A percentile compares a stretch with the other conserved stretches of the same genome.
phyloP scores from a whole-genome alignment of 2,329 filamentous ascomycete species.

The Incumbomyces delicatus region DNA sequence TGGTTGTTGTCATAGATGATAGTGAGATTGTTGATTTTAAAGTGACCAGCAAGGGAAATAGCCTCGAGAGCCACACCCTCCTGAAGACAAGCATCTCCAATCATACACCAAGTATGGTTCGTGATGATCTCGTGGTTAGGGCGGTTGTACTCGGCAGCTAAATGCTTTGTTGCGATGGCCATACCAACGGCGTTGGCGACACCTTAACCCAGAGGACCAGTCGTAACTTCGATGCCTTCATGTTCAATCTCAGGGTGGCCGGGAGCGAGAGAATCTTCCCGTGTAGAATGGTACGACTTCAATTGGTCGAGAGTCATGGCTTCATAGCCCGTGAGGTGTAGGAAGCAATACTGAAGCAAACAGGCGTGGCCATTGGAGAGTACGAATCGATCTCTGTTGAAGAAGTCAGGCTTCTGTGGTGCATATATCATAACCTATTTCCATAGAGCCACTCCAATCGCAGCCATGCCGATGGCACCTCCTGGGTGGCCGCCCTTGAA shows the following conservation, averaged over 20 bases:
- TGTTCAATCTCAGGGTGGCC: conserved; percentile 44
- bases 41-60: conserved; percentile 47
- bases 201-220: conserved; percentile 48
- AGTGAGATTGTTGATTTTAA: conserved; percentile 46
- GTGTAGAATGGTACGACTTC: conserved; percentile 44
- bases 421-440: conserved; percentile 54
- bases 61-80: conserved; percentile 51
- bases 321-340: conserved; percentile 46
- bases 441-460: conserved; percentile 52
- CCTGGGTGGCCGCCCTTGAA: conserved; percentile 25
- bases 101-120: conserved; percentile 46
- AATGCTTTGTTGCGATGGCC: conserved; percentile 48
- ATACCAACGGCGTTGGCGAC: conserved; percentile 50
- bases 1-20: conserved; percentile 55
- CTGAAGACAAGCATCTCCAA: conserved; percentile 50
- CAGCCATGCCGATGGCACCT: conserved; percentile 28
- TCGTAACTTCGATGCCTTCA: conserved; percentile 48
- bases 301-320: conserved; percentile 49
- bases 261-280: conserved; percentile 42
- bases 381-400: conserved; percentile 54
- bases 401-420: conserved; percentile 44
- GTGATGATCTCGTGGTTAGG: conserved; percentile 39
- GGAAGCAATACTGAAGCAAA: conserved; percentile 45
- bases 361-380: conserved; percentile 53
- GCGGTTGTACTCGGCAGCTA: conserved; percentile 43